Evolutionary conservation across 164 flowering plant genomes (phyloP).

Genomic region (Kingdonia uniflora): DNA sequence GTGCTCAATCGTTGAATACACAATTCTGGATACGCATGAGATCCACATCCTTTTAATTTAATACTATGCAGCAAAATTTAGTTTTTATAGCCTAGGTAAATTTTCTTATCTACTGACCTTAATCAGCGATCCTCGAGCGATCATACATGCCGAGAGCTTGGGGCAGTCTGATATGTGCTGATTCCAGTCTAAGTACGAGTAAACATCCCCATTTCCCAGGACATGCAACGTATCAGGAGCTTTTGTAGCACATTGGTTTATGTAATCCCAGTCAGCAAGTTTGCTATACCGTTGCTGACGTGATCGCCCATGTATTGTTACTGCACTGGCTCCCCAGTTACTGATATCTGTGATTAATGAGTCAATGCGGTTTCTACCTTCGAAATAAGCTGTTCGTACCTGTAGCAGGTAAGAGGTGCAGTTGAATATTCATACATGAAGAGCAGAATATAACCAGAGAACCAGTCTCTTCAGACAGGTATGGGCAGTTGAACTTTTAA

Average conservation of each 20-base stretch:
- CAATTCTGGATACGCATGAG: too few relatives aligned
- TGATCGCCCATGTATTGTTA: conserved; percentile 90
- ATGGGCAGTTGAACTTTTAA: too few relatives aligned
- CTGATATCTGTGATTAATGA: conserved; percentile 70
- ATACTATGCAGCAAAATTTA: neutral
- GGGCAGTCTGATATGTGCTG: conserved; percentile 60
- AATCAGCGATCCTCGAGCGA: conserved; percentile 85
- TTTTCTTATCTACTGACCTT: conserved; percentile 37
- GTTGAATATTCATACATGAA: neutral
- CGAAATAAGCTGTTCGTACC: conserved; percentile 91
- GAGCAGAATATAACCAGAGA: too few relatives aligned
- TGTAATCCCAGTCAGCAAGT: conserved; percentile 93
- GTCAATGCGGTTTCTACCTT: conserved; percentile 86
- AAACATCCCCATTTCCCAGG: conserved; percentile 88
- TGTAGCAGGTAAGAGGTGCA: conserved; percentile 15
- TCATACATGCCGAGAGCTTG: conserved; percentile 73
- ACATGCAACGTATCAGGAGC: conserved; percentile 63
- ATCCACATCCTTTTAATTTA: too few relatives aligned
- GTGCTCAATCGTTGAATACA: too few relatives aligned
- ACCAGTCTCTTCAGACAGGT: too few relatives aligned
- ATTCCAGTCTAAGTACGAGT: conserved; percentile 84
- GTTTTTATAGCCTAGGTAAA: too few relatives aligned
- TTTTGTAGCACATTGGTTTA: conserved; percentile 62
- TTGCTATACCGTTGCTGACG: conserved; percentile 97
- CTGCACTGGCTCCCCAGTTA: conserved; percentile 83